A percentile compares a stretch with the other conserved stretches of the same genome.
Evolutionary conservation across 192 early-diverging fungal genomes (phyloP).

Genomic region (Coemansia sp.): DNA sequence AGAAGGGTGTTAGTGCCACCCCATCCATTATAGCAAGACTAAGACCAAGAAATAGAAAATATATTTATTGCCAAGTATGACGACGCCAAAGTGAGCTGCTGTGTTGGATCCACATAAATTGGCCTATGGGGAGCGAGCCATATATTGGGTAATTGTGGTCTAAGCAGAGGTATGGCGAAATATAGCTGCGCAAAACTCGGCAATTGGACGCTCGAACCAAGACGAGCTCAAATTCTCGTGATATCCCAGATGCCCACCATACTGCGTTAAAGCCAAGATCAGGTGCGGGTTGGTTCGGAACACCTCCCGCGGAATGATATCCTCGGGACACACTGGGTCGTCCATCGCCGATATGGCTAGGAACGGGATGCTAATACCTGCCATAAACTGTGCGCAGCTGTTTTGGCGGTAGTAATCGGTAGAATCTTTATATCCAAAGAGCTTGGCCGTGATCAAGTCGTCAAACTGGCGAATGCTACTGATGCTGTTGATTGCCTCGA

Average conservation of each 20-base stretch:
- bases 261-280: constrained; percentile 75
- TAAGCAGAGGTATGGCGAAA: constrained; percentile 20
- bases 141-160: not conserved
- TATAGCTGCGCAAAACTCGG: constrained; percentile 70
- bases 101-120: not conserved
- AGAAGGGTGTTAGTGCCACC: not conserved
- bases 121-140: not conserved
- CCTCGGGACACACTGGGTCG: constrained; percentile 82
- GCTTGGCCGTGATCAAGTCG: constrained; percentile 68
- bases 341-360: constrained; percentile 85
- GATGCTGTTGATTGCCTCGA: constrained; percentile 60
- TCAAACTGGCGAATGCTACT: constrained; percentile 83
- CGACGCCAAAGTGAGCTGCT: not conserved
- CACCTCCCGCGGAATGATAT: constrained; percentile 75
- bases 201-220: constrained; percentile 71
- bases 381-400: constrained; percentile 65
- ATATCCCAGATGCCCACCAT: constrained; percentile 95
- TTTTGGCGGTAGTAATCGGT: constrained; percentile 79
- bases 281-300: constrained; percentile 78
- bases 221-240: constrained; percentile 61
- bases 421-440: constrained; percentile 81
- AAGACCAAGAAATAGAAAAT: not conserved
- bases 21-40: constrained; percentile 9
- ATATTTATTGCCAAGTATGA: not conserved
- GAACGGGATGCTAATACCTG: constrained; percentile 74